Evolutionary conservation across 2,329 filamentous ascomycete species (phyloP), one percentile per base, ranked within the genome.

Genomic region (Dactylellina parvicollis): DNA sequence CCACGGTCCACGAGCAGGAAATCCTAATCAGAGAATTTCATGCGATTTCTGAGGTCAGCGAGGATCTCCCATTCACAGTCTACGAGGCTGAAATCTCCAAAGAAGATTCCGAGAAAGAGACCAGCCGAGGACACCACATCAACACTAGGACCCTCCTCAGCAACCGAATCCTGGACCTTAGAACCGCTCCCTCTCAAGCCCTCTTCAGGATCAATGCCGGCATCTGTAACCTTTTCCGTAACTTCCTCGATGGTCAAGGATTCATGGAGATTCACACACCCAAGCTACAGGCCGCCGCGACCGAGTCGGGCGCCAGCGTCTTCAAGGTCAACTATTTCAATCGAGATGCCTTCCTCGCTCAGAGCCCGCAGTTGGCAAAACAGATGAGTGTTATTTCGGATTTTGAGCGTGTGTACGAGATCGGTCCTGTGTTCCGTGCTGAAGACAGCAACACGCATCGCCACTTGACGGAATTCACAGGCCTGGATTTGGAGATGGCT

Each of bases 381-480:
- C 93, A 97, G 81, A 94, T 96, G 90, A 87, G 88, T 56, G 92
- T 97, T 40, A 91, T 92, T 3, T 89, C 92, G 26, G 93, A 97
- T 79, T 95, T 96, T 79, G 89, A 90, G 66, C 88, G 89, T 55
- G 93, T 97, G 4, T 97, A 94, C 78, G 93, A 97, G 80, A 89
- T 95, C 75, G 92, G 92, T 14, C 89, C 91, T 1, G 92, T 97
- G 4, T 97, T 97, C 85, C 88, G 93, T 76, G 93, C 93, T 0
- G 93, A 97, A 80, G 96, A 97, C 83, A 96, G 91, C 79, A 97
- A 97, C 81, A 97, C 93, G 0, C 93, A 96, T 79, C 89, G 93
- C 36, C 93, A 97, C 80, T 84, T 97, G 84, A 96, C 93, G 0
- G 93, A 97, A 80, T 97, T 96, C 80, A 97, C 92, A 3, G 93